These are phyloP conservation scores for Ulmus americana DNA, from an alignment of 331 rosid species.

Conservation along the genomic window DNA sequence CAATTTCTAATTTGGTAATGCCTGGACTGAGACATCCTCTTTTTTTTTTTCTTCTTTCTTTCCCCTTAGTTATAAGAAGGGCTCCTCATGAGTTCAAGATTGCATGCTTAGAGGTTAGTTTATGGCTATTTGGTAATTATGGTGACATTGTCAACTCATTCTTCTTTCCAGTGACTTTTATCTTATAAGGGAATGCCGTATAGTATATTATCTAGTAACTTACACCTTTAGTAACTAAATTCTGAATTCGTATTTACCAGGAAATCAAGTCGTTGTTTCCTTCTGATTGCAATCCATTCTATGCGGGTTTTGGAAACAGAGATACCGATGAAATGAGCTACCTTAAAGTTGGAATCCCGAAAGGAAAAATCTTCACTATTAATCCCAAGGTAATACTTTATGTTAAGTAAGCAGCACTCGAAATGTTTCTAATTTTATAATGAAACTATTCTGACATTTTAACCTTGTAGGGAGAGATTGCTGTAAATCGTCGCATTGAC, in stretches of 20 bases:
- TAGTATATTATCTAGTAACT: too few species aligned
- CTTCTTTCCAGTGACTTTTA: not conserved
- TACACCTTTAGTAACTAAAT: too few species aligned
- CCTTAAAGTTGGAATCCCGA: constrained; percentile 85
- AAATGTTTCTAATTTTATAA: constrained; percentile 11
- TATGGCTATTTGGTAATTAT: constrained; percentile 8
- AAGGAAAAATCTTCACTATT: constrained; percentile 84
- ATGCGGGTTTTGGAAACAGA: constrained; percentile 98
- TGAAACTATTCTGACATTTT: constrained; percentile 29
- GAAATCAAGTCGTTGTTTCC: constrained; percentile 79
- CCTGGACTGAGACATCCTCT: constrained; percentile 17
- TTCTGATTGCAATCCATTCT: constrained; percentile 80
- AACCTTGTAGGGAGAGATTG: constrained; percentile 74
- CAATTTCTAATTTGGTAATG: not conserved
- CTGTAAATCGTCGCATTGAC: constrained; percentile 64
- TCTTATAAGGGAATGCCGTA: not conserved
- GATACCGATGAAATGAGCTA: constrained; percentile 94
- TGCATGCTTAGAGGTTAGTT: constrained; percentile 83
- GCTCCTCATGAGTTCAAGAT: constrained; percentile 98
- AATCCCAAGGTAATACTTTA: constrained; percentile 73
- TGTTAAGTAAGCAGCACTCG: not conserved
- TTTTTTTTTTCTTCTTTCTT: constrained; percentile 8
- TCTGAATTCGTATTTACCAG: constrained; percentile 28
- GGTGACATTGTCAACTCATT: constrained; percentile 5
- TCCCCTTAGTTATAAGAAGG: constrained; percentile 75